Conservation (phyloP, 495 filamentous ascomycete species). For the Lepidopterella palustris region DNA sequence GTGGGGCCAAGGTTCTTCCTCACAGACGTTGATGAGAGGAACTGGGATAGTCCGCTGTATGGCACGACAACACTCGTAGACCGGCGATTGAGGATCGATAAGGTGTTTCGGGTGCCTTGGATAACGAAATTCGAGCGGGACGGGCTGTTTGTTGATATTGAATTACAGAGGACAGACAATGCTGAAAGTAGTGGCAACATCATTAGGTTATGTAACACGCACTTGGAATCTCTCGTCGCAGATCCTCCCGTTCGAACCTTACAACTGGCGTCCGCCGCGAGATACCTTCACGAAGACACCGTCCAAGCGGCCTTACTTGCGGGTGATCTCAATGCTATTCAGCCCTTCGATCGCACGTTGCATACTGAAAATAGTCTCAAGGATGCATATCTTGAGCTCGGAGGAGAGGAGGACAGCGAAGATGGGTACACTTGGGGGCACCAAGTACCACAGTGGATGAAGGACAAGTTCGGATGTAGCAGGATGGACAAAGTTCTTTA, state of each 20-base stretch:
- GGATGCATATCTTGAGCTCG: constrained; percentile 49
- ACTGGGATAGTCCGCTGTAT: constrained; percentile 36
- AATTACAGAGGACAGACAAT: constrained; percentile 8
- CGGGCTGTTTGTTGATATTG: constrained; percentile 47
- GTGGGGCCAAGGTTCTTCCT: constrained; percentile 42
- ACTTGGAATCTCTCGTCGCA: constrained; percentile 46
- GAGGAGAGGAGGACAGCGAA: constrained; percentile 44
- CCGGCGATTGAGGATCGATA: constrained; percentile 34
- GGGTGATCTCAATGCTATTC: constrained; percentile 53
- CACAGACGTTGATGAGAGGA: constrained; percentile 39
- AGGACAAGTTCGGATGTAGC: constrained; percentile 39
- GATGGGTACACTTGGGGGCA: constrained; percentile 53
- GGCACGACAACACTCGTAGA: constrained; percentile 51
- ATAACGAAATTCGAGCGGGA: constrained; percentile 44
- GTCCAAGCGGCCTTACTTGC: constrained; percentile 37
- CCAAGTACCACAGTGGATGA: constrained; percentile 36
- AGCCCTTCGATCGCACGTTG: constrained; percentile 45
- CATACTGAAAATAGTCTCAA: constrained; percentile 42
- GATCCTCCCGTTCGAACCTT: constrained; percentile 40
- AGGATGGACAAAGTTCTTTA: constrained; percentile 50
- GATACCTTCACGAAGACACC: constrained; percentile 34
- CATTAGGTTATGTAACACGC: constrained; percentile 47
- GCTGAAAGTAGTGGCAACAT: constrained; percentile 3
- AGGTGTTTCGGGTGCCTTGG: constrained; percentile 44
- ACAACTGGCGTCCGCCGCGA: constrained; percentile 40